A percentile compares a stretch with the other conserved stretches of the same genome.
Conservation (phyloP, 306 rosid species). For the Cucumis hystrix region DNA sequence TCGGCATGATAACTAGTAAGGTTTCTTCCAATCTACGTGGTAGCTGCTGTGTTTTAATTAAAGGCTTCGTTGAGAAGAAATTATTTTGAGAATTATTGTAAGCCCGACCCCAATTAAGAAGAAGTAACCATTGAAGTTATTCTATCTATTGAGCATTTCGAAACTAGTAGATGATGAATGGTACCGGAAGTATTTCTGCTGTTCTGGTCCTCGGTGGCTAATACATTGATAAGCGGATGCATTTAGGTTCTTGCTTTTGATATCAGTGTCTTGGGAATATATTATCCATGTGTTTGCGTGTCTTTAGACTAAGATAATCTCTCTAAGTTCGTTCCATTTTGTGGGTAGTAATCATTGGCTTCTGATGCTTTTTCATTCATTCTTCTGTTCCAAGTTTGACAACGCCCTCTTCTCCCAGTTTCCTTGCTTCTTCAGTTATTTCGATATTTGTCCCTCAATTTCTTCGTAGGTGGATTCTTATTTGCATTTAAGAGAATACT, state of each 20-base stretch:
- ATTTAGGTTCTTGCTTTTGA: neutral
- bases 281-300: neutral
- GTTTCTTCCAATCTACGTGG: slow-evolving; percentile 5
- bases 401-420: neutral
- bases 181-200: neutral
- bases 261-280: neutral
- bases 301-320: neutral
- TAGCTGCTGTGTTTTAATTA: neutral
- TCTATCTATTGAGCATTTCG: neutral
- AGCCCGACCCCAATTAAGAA: neutral
- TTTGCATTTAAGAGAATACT: neutral
- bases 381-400: neutral
- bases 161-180: neutral
- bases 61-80: neutral
- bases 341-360: neutral
- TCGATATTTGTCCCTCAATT: neutral
- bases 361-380: neutral
- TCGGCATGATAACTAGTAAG: slow-evolving; percentile 54
- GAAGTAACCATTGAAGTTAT: neutral
- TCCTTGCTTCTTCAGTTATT: neutral
- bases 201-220: neutral
- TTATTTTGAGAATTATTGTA: neutral
- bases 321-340: neutral
- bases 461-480: neutral
- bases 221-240: neutral